Base-by-base conservation (phyloP, 176 grass and related monocot genomes). In the Zea luxurians region DNA sequence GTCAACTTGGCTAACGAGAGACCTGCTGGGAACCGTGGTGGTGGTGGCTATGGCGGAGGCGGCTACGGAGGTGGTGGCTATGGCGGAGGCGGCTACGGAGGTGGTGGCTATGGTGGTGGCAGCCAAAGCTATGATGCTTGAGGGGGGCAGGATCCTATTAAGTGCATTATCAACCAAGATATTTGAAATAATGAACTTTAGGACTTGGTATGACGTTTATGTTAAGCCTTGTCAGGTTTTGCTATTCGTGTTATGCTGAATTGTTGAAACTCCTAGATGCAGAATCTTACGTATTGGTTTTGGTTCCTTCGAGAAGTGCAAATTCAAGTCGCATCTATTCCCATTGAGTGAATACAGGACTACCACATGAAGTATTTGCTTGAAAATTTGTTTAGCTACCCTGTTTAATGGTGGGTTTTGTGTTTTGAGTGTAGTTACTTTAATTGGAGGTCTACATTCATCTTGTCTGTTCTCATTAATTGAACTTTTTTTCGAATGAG, bases 1-100 rank as follows among this genome's bases (percentile, higher is more conserved):
- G 96, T 99, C n/a, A 95, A 89, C 76, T 35, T 83, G 0, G 96
- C 90, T 5, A 91, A 84, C 46, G 96, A 93, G 0, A 89, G 86
- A 64, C 83, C 92, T 38, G 13, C 72, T 0, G 84, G 79, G 36
- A 42, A 38, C 48, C 59, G 86, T 4, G 86, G 85, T 0, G 72
- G 81, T 6, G 71, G 79, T 13, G 62, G 61, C 63, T 65, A 11
- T 6, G 52, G 37, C 2, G 9, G 42, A 3, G 70, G 69, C 0
- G 75, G 79, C 0, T 48, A 53, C 1, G 48, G 15, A 18, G 21
- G 82, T 3, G 43, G 48, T 2, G 18, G 55, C 20, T 61, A 13
- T 3, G 48, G 34, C 8, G 43, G 58, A 0, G 74, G 80, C 13
- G 40, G 79, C n/a, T 50, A 40, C 8, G 69, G 69, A 1, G 34